These are phyloP conservation scores for Lipomyces japonicus DNA, from an alignment of 805 yeast species.

Conservation along the genomic window DNA sequence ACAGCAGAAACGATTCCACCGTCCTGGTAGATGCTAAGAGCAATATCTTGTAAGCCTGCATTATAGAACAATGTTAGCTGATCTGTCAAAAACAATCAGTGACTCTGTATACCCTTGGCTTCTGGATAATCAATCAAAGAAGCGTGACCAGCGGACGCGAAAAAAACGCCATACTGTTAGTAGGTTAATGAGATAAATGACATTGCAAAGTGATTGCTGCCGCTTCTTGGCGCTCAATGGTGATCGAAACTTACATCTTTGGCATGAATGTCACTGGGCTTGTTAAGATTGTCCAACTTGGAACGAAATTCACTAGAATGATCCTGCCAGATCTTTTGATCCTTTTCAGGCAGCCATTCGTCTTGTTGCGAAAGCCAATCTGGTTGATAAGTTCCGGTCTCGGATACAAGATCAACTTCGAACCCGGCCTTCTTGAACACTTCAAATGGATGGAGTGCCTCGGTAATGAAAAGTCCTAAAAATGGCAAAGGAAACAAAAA, in stretches of 20 bases:
- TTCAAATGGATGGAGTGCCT: constrained; percentile 58
- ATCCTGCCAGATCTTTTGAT: constrained; percentile 2
- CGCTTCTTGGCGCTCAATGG: background rate
- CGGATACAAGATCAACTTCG: constrained; percentile 56
- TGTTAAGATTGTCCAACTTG: constrained; percentile 43
- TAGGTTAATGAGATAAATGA: too few relatives aligned
- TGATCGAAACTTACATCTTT: background rate
- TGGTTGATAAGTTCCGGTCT: constrained; percentile 54
- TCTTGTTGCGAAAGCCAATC: constrained; percentile 41
- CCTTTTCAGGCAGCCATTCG: constrained; percentile 8
- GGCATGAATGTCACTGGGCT: constrained; percentile 14
- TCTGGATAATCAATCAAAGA: constrained; percentile 55
- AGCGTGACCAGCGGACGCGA: constrained; percentile 67
- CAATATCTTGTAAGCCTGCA: constrained; percentile 44
- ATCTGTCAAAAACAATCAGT: background rate
- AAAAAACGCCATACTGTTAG: constrained; percentile 48
- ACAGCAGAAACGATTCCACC: constrained; percentile 62
- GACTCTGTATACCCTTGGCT: constrained; percentile 39
- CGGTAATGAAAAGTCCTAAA: constrained; percentile 49
- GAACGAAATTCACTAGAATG: constrained; percentile 35
- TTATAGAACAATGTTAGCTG: background rate
- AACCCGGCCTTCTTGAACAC: constrained; percentile 47
- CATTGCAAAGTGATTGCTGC: background rate
- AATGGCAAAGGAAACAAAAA: background rate
- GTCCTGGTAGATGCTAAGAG: constrained; percentile 46